Base-by-base conservation (phyloP, 2,329 filamentous ascomycete genomes). In the Lanzia echinophila region DNA sequence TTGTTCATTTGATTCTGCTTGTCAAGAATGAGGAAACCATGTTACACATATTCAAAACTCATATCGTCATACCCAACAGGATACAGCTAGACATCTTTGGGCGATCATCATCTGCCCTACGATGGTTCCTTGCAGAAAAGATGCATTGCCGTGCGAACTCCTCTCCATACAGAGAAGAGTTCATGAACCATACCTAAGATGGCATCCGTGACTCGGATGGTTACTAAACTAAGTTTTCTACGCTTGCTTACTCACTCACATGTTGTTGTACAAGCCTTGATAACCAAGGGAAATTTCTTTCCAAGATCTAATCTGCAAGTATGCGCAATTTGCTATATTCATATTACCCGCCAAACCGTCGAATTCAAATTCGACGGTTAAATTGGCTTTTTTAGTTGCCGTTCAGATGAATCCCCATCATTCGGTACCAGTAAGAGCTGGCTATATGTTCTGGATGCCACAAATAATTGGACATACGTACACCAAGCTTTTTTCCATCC, bases 71-170 rank as follows among this genome's bases (percentile, higher is more conserved):
- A 34, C 20, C 39, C 22, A 57, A 48, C 48, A 51, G 56, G 48
- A 57, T 28, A 28, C 8, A 28, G 24, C 24, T 8, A 56, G 54
- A 52, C 47, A n/a, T 53, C 50, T 52, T 43, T 48, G 46, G 54
- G 32, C 55, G 60, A 62, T 62, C 58, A 34, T 54, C 57, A 60
- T 56, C 54, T 55, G 34, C 52, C 57, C 43, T 53, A 47, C 43
- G 50, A 38, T 34, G 50, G 50, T 34, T 53, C 13, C 50, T 33
- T 53, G 44, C 50, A 53, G 50, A 33, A 47, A 22, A 53, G 43
- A 41, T 53, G 50, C 50, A 53, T 53, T 19, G 20, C 24, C 33
- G 28, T 17, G 12, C 47, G 24, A 47, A 47, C 44, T 41, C n/a
- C 22, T 47, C 28, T 47, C 33, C 19, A n/a, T 42, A 20, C 34